phyloP scores from a whole-genome alignment of 306 rosid species.

The Cajanus cajan region DNA sequence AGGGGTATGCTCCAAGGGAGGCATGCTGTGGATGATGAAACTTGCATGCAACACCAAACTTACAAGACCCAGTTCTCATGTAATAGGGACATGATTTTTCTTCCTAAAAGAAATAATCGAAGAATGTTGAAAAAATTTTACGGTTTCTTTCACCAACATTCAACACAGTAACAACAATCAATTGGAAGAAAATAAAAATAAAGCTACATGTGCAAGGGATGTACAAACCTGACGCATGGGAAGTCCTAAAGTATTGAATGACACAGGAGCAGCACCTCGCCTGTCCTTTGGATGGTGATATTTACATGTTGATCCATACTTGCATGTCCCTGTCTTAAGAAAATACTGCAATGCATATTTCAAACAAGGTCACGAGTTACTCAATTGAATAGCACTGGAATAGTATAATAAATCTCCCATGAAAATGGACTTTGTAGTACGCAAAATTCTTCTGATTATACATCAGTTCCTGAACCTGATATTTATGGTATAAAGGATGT shows the following conservation, averaged over 20 bases:
- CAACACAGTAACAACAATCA: neutral
- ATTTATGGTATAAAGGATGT: neutral
- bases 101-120: slow-evolving; percentile 51
- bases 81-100: slow-evolving; percentile 86
- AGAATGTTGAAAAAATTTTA: neutral
- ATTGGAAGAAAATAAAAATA: neutral
- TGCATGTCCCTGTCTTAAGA: slow-evolving; percentile 97
- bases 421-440: neutral
- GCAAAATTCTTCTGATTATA: slow-evolving; percentile 1
- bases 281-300: slow-evolving; percentile 97
- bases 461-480: neutral
- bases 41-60: slow-evolving; percentile 96
- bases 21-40: slow-evolving; percentile 85
- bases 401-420: neutral
- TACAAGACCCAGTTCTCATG: slow-evolving; percentile 83
- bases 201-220: neutral
- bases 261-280: slow-evolving; percentile 89
- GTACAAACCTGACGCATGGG: slow-evolving; percentile 84
- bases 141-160: neutral
- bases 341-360: slow-evolving; percentile 66
- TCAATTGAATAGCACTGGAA: neutral
- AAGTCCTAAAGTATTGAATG: slow-evolving; percentile 73
- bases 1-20: slow-evolving; percentile 50
- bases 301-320: slow-evolving; percentile 92
- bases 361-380: slow-evolving; percentile 23